These are phyloP conservation scores for Volvariella volvacea DNA, from an alignment of 1,284 basidiomycete genomes.

Conservation along the genomic window DNA sequence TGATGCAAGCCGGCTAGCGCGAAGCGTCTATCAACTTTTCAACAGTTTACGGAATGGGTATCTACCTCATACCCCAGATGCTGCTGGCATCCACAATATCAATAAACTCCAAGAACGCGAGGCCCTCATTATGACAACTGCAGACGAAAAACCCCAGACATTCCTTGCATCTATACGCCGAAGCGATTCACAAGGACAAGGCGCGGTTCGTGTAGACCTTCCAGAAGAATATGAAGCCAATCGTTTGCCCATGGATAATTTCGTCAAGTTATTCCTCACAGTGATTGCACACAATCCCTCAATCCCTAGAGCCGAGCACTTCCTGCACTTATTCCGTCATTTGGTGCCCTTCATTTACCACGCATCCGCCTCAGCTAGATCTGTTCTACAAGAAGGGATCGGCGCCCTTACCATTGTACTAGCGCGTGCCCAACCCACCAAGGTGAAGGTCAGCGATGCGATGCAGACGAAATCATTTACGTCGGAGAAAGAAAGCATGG, in stretches of 20 bases:
- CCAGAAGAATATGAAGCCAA: slow-evolving; percentile 59
- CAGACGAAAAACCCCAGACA: slow-evolving; percentile 62
- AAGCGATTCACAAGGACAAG: slow-evolving; percentile 6
- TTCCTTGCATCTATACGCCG: slow-evolving; percentile 51
- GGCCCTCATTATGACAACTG: slow-evolving; percentile 60
- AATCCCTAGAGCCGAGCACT: slow-evolving; percentile 59
- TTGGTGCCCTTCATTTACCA: slow-evolving; percentile 56
- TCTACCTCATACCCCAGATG: slow-evolving; percentile 37
- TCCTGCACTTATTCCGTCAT: slow-evolving; percentile 56
- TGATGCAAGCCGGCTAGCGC: slow-evolving; percentile 44
- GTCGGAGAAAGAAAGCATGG: slow-evolving; percentile 19
- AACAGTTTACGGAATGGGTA: slow-evolving; percentile 41
- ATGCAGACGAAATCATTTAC: slow-evolving; percentile 19
- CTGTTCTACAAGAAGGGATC: slow-evolving; percentile 61
- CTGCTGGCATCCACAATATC: slow-evolving; percentile 61
- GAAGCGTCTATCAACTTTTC: slow-evolving; percentile 48
- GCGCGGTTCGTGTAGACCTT: slow-evolving; percentile 35
- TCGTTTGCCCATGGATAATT: slow-evolving; percentile 56
- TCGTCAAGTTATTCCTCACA: slow-evolving; percentile 70
- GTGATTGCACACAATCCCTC: slow-evolving; percentile 74
- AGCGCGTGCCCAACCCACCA: slow-evolving; percentile 32
- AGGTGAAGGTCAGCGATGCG: slow-evolving; percentile 38
- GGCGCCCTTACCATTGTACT: slow-evolving; percentile 60
- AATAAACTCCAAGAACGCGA: slow-evolving; percentile 69
- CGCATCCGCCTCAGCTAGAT: slow-evolving; percentile 40